Evolutionary conservation across 129 eudicot species (phyloP).

Genomic region (Tagetes patula): DNA sequence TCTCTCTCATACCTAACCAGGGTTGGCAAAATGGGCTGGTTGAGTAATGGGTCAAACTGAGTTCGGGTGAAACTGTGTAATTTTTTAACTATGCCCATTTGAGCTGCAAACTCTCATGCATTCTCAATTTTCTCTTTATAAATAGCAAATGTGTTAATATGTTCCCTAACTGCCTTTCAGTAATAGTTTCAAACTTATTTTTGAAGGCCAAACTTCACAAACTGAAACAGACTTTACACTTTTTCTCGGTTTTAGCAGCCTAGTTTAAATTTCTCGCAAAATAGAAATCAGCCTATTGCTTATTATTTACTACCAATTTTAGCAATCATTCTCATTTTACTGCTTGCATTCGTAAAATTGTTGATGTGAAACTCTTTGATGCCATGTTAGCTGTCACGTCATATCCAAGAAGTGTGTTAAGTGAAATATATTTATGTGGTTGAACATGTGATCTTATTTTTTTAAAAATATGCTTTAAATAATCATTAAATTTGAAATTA

Average conservation of each 20-base stretch:
- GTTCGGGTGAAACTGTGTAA: background rate
- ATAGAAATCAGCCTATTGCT: no score
- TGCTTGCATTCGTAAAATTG: background rate
- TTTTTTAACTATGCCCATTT: background rate
- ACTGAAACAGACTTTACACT: background rate
- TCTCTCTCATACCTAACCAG: constrained; percentile 16
- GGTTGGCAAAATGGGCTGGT: constrained; percentile 9
- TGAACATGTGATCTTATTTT: background rate
- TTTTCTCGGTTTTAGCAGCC: background rate
- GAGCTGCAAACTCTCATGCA: background rate
- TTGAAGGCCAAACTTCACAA: no score
- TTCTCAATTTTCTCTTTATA: background rate
- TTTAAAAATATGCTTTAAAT: no score
- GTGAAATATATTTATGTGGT: background rate
- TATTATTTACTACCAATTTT: no score
- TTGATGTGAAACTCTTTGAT: background rate
- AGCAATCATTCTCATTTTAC: no score
- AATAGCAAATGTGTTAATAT: background rate
- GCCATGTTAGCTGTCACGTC: background rate
- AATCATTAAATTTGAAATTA: no score
- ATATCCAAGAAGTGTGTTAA: background rate
- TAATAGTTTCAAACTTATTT: background rate
- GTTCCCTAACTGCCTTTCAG: background rate
- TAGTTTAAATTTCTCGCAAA: no score
- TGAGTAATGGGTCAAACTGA: background rate